Evolutionary conservation across 805 yeast species (phyloP).

Genomic region (Kodamaea leandrae): DNA sequence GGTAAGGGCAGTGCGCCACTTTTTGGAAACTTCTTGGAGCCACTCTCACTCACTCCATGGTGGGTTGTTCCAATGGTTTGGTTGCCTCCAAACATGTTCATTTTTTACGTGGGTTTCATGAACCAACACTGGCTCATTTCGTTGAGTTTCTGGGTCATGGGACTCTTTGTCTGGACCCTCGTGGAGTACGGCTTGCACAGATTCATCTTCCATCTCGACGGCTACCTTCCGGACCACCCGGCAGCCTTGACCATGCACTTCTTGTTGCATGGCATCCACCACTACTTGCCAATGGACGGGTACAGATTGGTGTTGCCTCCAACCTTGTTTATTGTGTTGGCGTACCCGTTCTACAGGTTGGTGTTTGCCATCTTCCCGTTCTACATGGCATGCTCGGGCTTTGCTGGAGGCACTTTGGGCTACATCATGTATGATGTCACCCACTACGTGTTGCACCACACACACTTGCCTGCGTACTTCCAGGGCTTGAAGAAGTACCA

Average conservation of each 20-base stretch:
- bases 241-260: slow-evolving; percentile 79
- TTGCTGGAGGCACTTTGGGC: slow-evolving; percentile 95
- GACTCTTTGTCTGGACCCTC: slow-evolving; percentile 91
- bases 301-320: slow-evolving; percentile 96
- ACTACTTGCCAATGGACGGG: slow-evolving; percentile 95
- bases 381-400: slow-evolving; percentile 84
- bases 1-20: slow-evolving; percentile 96
- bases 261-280: slow-evolving; percentile 93
- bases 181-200: slow-evolving; percentile 88
- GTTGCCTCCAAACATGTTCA: slow-evolving; percentile 74
- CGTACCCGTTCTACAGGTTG: slow-evolving; percentile 75
- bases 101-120: slow-evolving; percentile 57
- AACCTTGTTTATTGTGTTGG: slow-evolving; percentile 66
- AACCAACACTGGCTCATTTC: slow-evolving; percentile 48
- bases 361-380: slow-evolving; percentile 78
- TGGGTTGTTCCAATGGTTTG: slow-evolving; percentile 84
- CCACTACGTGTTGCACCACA: slow-evolving; percentile 93
- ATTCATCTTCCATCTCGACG: slow-evolving; percentile 89
- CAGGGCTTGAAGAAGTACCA: slow-evolving; percentile 85
- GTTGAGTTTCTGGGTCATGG: slow-evolving; percentile 62
- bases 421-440: slow-evolving; percentile 88
- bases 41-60: slow-evolving; percentile 90
- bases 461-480: slow-evolving; percentile 70
- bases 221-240: slow-evolving; percentile 77
- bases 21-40: slow-evolving; percentile 93